Evolutionary conservation across 2,329 filamentous ascomycete genomes (phyloP).

Genomic region (Colletotrichum brevisporum): DNA sequence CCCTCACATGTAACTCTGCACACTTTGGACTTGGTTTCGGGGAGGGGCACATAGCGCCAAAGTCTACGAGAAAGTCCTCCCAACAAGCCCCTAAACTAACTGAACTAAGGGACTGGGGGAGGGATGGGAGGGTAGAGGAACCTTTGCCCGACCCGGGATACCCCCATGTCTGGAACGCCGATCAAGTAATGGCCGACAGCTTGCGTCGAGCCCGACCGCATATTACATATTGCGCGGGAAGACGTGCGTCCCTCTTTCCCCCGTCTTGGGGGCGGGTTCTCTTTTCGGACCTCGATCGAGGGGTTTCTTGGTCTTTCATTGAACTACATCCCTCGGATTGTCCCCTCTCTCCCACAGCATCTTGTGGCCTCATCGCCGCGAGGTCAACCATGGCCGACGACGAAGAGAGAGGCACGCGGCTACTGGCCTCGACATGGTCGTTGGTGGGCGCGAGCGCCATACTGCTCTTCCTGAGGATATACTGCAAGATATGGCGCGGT

Average conservation of each 20-base stretch:
- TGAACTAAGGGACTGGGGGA: background rate
- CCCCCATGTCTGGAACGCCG: slow-evolving; percentile 13
- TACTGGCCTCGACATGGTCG: slow-evolving; percentile 50
- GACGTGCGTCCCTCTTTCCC: background rate
- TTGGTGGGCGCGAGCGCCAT: slow-evolving; percentile 44
- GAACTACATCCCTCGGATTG: background rate
- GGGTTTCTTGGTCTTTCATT: background rate
- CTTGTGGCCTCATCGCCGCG: slow-evolving; percentile 5
- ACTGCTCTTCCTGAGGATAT: slow-evolving; percentile 50
- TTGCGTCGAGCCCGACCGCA: slow-evolving; percentile 1
- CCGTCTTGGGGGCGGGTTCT: background rate
- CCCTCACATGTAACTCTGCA: background rate
- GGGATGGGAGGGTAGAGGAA: background rate
- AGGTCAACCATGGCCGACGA: slow-evolving; percentile 40
- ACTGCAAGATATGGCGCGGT: slow-evolving; percentile 54
- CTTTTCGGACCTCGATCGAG: background rate
- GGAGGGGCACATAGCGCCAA: slow-evolving; percentile 26
- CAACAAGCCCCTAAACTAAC: slow-evolving; percentile 3
- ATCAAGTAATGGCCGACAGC: slow-evolving; percentile 1
- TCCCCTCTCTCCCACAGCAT: background rate
- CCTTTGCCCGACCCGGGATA: slow-evolving; percentile 8
- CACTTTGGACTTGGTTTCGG: slow-evolving; percentile 20
- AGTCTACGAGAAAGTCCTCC: background rate
- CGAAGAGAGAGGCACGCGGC: slow-evolving; percentile 47
- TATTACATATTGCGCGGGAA: slow-evolving; percentile 13